phyloP scores from a whole-genome alignment of 2,329 filamentous ascomycete genomes.

The Pezicula radicicola region DNA sequence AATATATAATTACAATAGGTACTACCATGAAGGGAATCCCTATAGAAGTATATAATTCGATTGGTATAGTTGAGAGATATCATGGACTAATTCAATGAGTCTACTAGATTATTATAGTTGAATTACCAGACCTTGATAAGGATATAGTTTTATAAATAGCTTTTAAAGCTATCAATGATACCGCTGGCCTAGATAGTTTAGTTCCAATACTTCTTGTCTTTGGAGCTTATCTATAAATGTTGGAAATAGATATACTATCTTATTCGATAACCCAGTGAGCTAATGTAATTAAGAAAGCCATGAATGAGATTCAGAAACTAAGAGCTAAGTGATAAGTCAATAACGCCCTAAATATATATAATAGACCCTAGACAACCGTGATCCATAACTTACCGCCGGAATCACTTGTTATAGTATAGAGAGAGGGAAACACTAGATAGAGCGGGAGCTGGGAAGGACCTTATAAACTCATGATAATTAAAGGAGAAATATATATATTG shows the following conservation, averaged over 20 bases:
- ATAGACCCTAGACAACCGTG: no score
- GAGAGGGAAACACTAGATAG: no score
- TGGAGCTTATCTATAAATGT: conserved; percentile 2
- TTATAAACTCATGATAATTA: no score
- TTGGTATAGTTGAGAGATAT: conserved; percentile 6
- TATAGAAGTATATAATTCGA: no score
- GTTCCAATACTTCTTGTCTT: no score
- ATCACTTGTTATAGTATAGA: no score
- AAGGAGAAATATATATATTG: no score
- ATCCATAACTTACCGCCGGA: no score
- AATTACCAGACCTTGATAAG: conserved; percentile 4
- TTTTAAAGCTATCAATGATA: conserved; percentile 11
- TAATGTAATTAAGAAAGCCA: background rate
- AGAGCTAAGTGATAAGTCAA: no score
- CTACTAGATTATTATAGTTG: conserved; percentile 5
- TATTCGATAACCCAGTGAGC: background rate
- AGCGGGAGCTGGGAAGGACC: no score
- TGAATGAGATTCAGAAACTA: no score
- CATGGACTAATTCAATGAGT: conserved; percentile 2
- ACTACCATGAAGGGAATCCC: conserved; percentile 1
- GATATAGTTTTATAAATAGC: conserved; percentile 13
- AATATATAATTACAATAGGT: conserved; percentile 1
- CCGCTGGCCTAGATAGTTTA: conserved; percentile 7
- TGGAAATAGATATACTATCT: background rate
- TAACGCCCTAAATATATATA: no score